phyloP scores from a whole-genome alignment of 1,284 basidiomycete species.

The Trichosporon asahii region DNA sequence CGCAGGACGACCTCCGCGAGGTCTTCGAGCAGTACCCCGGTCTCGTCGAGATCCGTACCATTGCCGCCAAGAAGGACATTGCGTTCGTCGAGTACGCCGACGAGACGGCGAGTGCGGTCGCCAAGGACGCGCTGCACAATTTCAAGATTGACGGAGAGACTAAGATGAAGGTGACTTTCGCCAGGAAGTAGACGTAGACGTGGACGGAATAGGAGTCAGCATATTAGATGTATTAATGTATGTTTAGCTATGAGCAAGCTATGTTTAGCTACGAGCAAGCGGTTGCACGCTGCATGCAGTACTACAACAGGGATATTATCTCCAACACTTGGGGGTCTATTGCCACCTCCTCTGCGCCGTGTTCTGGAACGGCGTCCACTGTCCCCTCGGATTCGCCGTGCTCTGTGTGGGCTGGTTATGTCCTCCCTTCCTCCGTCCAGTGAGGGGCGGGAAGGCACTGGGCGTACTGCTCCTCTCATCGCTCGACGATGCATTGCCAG shows the following conservation, averaged over 20 bases:
- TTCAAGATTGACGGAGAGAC: conserved; percentile 70
- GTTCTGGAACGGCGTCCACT: conserved; percentile 2
- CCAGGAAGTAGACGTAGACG: conserved; percentile 20
- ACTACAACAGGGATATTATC: neutral
- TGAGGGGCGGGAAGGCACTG: neutral
- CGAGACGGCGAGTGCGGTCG: conserved; percentile 80
- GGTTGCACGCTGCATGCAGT: neutral
- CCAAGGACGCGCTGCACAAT: conserved; percentile 92
- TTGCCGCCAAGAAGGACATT: conserved; percentile 91
- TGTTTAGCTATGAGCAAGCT: neutral
- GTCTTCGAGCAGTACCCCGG: conserved; percentile 92
- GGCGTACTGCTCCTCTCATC: neutral
- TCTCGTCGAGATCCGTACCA: conserved; percentile 89
- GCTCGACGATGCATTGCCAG: neutral
- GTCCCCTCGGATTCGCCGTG: neutral
- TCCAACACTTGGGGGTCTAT: neutral
- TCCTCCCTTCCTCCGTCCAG: neutral
- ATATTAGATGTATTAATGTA: neutral
- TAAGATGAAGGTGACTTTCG: conserved; percentile 23
- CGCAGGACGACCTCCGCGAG: conserved; percentile 80
- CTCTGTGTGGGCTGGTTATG: neutral
- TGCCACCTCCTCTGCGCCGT: neutral
- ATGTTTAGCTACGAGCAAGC: neutral
- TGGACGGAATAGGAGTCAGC: no score
- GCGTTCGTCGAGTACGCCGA: conserved; percentile 94